Evolutionary conservation across 306 rosid genomes (phyloP).

Genomic region (Cucumis hystrix): DNA sequence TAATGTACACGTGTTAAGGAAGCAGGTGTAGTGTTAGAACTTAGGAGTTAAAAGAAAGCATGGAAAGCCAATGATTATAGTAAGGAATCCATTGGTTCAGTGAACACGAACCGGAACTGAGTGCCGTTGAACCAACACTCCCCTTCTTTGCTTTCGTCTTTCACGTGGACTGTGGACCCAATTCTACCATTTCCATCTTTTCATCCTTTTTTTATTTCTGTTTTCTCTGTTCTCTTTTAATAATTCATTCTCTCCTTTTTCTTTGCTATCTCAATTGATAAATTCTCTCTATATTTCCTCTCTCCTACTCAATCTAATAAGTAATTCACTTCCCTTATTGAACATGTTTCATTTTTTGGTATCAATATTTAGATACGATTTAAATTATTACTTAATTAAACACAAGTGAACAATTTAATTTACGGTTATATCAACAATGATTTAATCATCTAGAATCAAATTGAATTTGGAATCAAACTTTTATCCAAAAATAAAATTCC

Average conservation of each 20-base stretch:
- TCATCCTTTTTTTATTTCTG: background rate
- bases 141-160: background rate
- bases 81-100: background rate
- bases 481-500: no score
- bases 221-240: background rate
- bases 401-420: no score
- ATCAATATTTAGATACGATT: no score
- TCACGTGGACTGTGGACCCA: background rate
- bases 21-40: background rate
- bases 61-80: background rate
- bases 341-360: no score
- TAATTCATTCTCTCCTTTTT: background rate
- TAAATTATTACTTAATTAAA: no score
- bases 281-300: background rate
- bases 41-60: background rate
- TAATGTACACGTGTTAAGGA: background rate
- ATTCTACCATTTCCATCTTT: background rate
- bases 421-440: no score
- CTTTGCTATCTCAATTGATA: background rate
- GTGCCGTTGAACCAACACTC: background rate
- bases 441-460: no score
- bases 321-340: background rate
- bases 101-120: slow-evolving; percentile 3
- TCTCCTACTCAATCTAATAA: background rate
- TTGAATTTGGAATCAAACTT: no score